Base-by-base conservation (phyloP, 2,329 filamentous ascomycete genomes). In the Colletotrichum tamarilloi region DNA sequence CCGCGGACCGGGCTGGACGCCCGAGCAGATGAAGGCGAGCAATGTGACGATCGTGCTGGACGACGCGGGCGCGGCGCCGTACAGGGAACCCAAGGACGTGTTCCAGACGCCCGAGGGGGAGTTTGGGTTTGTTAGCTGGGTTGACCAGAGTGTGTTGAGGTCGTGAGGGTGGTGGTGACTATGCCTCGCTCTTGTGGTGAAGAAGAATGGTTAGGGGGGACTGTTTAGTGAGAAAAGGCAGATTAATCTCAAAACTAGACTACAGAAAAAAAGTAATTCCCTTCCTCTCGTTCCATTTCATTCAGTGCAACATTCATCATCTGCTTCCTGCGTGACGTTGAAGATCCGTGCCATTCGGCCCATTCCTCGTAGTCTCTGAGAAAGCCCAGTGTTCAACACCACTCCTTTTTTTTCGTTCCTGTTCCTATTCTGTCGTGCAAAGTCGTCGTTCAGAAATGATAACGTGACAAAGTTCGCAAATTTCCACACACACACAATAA, bases 1-100 rank as follows among this genome's bases (percentile, higher is more conserved):
- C 28, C 85, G 79, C 59, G 90, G 90, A 0, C 87, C 89, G 0
- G 89, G 90, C 0, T 90, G 85, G 78, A 86, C 91, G 75, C 77
- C 79, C n/a, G 84, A 83, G 0, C 88, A 84, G 1, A 80, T 88
- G 58, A 67, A 81, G 53, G 76, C 76, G 4, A 78, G 78, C 30
- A 77, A 77, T 28, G 77, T 91, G 30, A 87, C 86, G 0, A 84
- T 80, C 9, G 82, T 89, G n/a, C 79, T 91, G 78, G 81, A 81
- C 16, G 76, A 80, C 35, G 75, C 73, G n/a, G 77, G 76, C 53
- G 81, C 76, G 2, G 76, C 67, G 74, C 77, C 78, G 14, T 82
- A 81, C 30, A 67, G 59, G 12, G 49, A 74, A 8, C 72, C 74
- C 7, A 60, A 63, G 0, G 63, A 75, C 38, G 74, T 75, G 8